Evolutionary conservation across 257 asterid species (phyloP).

Genomic region (Handroanthus guayacan): DNA sequence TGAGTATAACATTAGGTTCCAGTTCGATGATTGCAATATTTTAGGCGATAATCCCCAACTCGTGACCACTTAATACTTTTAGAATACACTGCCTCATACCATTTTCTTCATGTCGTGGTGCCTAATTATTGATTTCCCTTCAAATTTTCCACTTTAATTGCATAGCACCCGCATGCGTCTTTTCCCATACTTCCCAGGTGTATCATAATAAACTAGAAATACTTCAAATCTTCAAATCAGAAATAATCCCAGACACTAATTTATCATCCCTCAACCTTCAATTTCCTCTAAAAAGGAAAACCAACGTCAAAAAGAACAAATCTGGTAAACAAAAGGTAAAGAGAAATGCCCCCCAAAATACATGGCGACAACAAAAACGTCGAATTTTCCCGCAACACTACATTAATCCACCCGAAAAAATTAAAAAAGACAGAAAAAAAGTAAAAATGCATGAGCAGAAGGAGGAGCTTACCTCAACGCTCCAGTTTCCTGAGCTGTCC

Average conservation of each 20-base stretch:
- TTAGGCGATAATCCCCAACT: background rate
- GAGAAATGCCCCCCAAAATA: constrained; percentile 5
- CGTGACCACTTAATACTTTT: background rate
- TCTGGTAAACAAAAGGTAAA: constrained; percentile 5
- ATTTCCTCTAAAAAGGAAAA: background rate
- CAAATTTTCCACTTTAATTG: constrained; percentile 18
- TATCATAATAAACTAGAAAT: constrained; percentile 3
- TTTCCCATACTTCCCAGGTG: background rate
- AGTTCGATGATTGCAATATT: constrained; percentile 3
- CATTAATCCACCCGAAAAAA: background rate
- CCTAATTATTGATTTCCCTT: background rate
- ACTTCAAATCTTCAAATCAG: constrained; percentile 9
- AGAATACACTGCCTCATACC: background rate
- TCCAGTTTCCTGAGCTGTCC: constrained; percentile 28
- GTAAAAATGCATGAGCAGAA: background rate
- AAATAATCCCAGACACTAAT: constrained; percentile 17
- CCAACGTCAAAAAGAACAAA: constrained; percentile 8
- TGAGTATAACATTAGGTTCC: background rate
- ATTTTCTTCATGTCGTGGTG: background rate
- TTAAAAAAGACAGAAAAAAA: background rate
- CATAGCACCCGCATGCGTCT: background rate
- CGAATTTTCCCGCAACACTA: background rate
- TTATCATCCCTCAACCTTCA: background rate
- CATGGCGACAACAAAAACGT: background rate
- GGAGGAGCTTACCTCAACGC: constrained; percentile 35